Conservation (phyloP, 192 early-diverging fungal genomes). For the Diversispora eburnea region DNA sequence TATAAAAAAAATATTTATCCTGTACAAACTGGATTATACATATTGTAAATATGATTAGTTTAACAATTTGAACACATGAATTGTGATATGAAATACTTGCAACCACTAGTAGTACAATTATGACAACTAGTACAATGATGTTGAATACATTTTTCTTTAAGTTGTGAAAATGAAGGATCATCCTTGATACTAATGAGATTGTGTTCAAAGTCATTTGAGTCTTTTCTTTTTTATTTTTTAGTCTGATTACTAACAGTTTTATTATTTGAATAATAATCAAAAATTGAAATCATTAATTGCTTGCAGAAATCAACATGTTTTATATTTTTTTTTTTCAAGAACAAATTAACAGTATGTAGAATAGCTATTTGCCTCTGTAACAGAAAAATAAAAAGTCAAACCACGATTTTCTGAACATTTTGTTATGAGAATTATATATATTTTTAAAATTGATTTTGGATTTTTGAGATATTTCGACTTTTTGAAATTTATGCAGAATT, state of each 20-base stretch:
- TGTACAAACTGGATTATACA: not conserved
- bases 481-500: too few relatives aligned
- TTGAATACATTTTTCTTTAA: not conserved
- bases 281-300: not conserved
- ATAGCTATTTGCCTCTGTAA: not conserved
- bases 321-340: not conserved
- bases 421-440: too few relatives aligned
- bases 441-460: too few relatives aligned
- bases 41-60: not conserved
- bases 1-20: slow-evolving; percentile 9
- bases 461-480: too few relatives aligned
- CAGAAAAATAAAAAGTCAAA: not conserved
- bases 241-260: not conserved
- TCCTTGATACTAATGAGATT: not conserved
- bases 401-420: not conserved
- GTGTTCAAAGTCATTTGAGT: not conserved
- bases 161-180: not conserved
- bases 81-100: not conserved
- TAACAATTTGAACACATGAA: not conserved
- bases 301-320: not conserved
- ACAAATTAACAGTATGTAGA: slow-evolving; percentile 6
- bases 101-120: not conserved
- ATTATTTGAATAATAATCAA: not conserved
- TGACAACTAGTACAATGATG: not conserved
- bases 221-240: not conserved